Conservation (phyloP, 495 filamentous ascomycete species). For the Penicillium paxilli region DNA sequence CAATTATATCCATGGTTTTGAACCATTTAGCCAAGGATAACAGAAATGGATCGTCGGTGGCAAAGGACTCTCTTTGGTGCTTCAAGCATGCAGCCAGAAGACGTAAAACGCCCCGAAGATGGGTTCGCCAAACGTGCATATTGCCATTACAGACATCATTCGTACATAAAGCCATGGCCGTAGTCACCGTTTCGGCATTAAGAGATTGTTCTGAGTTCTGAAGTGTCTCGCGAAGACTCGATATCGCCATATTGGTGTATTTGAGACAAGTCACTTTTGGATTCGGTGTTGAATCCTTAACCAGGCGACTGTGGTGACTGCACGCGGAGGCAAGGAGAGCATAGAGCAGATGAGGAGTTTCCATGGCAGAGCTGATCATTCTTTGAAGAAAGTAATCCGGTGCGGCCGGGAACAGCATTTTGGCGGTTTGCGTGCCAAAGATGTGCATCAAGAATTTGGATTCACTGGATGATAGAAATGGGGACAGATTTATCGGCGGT, state of each 20-base stretch:
- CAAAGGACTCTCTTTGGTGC: constrained; percentile 2
- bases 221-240: constrained; percentile 22
- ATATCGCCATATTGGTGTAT: constrained; percentile 34
- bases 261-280: constrained; percentile 19
- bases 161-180: constrained; percentile 35
- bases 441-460: constrained; percentile 29
- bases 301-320: constrained; percentile 31
- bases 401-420: constrained; percentile 28
- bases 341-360: constrained; percentile 32
- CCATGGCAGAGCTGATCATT: constrained; percentile 23
- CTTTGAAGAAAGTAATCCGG: constrained; percentile 23
- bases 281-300: constrained; percentile 13
- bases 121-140: constrained; percentile 28
- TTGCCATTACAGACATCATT: constrained; percentile 41
- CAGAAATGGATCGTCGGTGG: constrained; percentile 12
- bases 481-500: constrained; percentile 17
- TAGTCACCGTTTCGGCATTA: constrained; percentile 24
- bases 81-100: constrained; percentile 20
- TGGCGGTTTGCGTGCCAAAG: constrained; percentile 28
- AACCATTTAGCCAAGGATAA: constrained; percentile 35
- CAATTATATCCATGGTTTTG: constrained; percentile 28
- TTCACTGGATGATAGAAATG: constrained; percentile 21
- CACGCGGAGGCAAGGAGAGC: constrained; percentile 28
- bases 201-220: constrained; percentile 6
- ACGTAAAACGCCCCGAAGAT: constrained; percentile 28